These are phyloP conservation scores for Aureobasidium sp. DNA, from an alignment of 2,329 filamentous ascomycete species.

Conservation along the genomic window DNA sequence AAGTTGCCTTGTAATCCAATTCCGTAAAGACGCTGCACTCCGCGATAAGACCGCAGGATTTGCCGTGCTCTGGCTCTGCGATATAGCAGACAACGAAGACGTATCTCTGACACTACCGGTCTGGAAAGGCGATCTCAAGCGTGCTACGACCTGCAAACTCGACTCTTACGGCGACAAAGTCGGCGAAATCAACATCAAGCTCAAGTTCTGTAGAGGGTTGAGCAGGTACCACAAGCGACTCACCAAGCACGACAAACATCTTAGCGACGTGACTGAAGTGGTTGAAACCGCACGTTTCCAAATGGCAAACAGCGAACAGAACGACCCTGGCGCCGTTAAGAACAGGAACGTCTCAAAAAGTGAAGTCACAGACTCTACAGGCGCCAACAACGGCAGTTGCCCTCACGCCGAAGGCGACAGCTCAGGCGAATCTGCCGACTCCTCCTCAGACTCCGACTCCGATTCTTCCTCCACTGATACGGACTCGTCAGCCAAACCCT, in stretches of 20 bases:
- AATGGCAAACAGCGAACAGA: slow-evolving; percentile 32
- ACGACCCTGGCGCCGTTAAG: slow-evolving; percentile 23
- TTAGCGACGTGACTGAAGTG: slow-evolving; percentile 57
- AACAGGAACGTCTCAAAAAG: slow-evolving; percentile 5
- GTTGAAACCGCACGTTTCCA: slow-evolving; percentile 56
- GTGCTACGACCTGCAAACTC: slow-evolving; percentile 44
- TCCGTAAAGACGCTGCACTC: slow-evolving; percentile 49
- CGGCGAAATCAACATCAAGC: slow-evolving; percentile 50
- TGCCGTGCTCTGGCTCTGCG: slow-evolving; percentile 60
- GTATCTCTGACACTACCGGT: slow-evolving; percentile 52
- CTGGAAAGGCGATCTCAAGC: slow-evolving; percentile 59
- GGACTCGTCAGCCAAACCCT: not conserved
- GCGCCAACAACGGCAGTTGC: slow-evolving; percentile 1
- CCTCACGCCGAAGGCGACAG: slow-evolving; percentile 19
- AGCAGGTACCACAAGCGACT: slow-evolving; percentile 52
- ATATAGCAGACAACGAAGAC: slow-evolving; percentile 62
- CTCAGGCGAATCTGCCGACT: slow-evolving; percentile 9
- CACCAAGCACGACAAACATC: slow-evolving; percentile 48
- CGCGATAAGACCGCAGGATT: slow-evolving; percentile 54
- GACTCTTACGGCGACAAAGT: slow-evolving; percentile 51
- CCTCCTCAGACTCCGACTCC: not conserved
- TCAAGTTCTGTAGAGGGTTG: slow-evolving; percentile 57
- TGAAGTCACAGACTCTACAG: slow-evolving; percentile 14
- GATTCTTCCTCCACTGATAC: not conserved
- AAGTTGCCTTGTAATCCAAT: slow-evolving; percentile 50